A percentile compares a stretch with the other conserved stretches of the same genome.
phyloP scores from a whole-genome alignment of 1,139 yeast species.

The Zygosaccharomyces pseudobailii region DNA sequence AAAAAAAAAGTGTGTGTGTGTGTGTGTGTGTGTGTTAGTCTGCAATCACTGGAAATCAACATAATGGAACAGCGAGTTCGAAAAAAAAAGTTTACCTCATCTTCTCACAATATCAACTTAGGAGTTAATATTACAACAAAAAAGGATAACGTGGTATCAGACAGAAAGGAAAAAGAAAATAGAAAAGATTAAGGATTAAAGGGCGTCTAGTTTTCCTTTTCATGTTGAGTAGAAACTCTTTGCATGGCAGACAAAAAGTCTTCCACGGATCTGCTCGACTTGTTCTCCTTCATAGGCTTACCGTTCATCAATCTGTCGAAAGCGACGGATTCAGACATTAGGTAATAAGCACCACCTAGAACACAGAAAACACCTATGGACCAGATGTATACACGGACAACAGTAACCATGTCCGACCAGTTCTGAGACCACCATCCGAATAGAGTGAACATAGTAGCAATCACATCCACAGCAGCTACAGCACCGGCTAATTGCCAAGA shows the following conservation, averaged over 20 bases:
- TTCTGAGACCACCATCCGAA: constrained; percentile 99
- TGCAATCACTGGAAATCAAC: not conserved
- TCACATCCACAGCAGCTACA: constrained; percentile 78
- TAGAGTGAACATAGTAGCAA: constrained; percentile 84
- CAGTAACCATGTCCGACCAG: constrained; percentile 95
- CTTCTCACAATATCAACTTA: not conserved
- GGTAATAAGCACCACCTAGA: constrained; percentile 94
- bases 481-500: constrained; percentile 96
- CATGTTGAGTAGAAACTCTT: constrained; percentile 98
- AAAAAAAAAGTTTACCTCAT: not conserved
- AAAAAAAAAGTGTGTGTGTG: constrained; percentile 3
- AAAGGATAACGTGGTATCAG: constrained; percentile 3
- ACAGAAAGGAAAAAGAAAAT: constrained; percentile 13
- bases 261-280: constrained; percentile 78
- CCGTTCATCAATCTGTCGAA: constrained; percentile 96
- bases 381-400: constrained; percentile 90
- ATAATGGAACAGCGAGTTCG: too few species aligned
- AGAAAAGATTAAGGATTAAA: constrained; percentile 7
- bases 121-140: constrained; percentile 3
- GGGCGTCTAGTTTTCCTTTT: constrained; percentile 43
- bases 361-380: constrained; percentile 95
- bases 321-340: constrained; percentile 80
- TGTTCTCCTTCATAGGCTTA: constrained; percentile 60
- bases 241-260: constrained; percentile 96
- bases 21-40: constrained; percentile 20